Base-by-base conservation (phyloP, 495 filamentous ascomycete species). In the Hyphodiscus hymeniophilus region DNA sequence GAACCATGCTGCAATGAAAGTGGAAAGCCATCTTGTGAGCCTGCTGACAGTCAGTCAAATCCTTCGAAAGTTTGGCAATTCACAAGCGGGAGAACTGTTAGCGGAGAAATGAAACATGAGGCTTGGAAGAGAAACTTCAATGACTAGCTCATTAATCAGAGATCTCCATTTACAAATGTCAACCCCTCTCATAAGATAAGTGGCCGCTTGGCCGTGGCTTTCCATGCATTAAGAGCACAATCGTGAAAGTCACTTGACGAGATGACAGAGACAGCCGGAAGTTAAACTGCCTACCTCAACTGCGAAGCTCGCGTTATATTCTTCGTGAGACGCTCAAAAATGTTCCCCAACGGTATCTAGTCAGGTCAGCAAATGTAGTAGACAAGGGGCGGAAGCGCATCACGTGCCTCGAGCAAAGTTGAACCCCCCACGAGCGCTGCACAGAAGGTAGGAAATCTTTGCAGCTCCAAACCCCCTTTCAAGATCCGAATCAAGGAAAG, bases 361-460 rank as follows among this genome's bases (percentile, higher is more conserved):
- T 23, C 22, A 16, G 32, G 8, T 31, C 35, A 35, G 30, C 26
- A 39, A 31, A 38, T 20, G 16, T 47, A 24, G 33, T 20, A 45
- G 33, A 24, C 31, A 50, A 35, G 32, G 49, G 45, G 35, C 21
- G 22, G 3, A 47, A 11, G 10, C 20, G n/a, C 22, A 18, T 45
- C 42, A 66, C 68, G 60, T 64, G 66, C 74, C 65, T 84, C 80
- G n/a, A 92, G 64, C 38, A 89, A 54, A 13, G 84, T 87, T 50
- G 82, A 87, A 23, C 86, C 84, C 30, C 86, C 87, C 38, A 91
- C 75, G 15, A 92, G 64, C 13, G 71, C 64, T 10, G 77, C 90
- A 65, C 89, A 94, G 60, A 89, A 92, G 5, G 87, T 79, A 24
- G 90, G 86, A 58, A 95, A 92, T 32, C 82, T 67, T 54, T 79